Evolutionary conservation across 2,329 filamentous ascomycete genomes (phyloP).

Genomic region (Juglanconis oblonga): DNA sequence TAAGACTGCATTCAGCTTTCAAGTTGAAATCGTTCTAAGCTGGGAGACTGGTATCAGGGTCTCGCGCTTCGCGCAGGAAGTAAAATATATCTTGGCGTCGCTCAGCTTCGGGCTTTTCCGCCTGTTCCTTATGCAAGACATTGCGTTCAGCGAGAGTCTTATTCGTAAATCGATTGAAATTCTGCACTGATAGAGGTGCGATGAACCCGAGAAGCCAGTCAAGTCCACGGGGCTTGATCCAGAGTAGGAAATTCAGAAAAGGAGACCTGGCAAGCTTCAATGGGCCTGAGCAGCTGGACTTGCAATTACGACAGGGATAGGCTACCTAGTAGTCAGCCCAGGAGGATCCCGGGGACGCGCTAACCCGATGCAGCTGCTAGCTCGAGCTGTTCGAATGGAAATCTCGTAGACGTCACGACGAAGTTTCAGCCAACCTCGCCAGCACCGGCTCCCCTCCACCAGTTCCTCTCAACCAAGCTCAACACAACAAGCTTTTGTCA

Average conservation of each 20-base stretch:
- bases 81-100: constrained; percentile 24
- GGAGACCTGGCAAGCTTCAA: not conserved
- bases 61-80: constrained; percentile 20
- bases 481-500: not conserved
- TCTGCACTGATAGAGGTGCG: constrained; percentile 10
- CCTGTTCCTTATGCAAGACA: constrained; percentile 17
- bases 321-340: not conserved
- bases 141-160: constrained; percentile 20
- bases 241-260: constrained; percentile 4
- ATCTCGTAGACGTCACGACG: not conserved
- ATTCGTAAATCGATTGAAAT: constrained; percentile 19
- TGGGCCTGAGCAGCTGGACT: not conserved
- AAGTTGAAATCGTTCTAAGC: constrained; percentile 21
- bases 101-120: constrained; percentile 16
- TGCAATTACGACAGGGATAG: not conserved
- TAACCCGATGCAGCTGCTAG: not conserved
- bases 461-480: not conserved
- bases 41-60: constrained; percentile 16
- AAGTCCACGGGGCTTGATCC: constrained; percentile 20
- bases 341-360: not conserved
- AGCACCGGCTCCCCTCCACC: not conserved
- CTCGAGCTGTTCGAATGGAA: not conserved
- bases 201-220: constrained; percentile 15
- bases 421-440: not conserved
- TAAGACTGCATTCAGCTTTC: constrained; percentile 18